phyloP scores from a whole-genome alignment of 2,329 filamentous ascomycete genomes.

The Dothistroma pini region DNA sequence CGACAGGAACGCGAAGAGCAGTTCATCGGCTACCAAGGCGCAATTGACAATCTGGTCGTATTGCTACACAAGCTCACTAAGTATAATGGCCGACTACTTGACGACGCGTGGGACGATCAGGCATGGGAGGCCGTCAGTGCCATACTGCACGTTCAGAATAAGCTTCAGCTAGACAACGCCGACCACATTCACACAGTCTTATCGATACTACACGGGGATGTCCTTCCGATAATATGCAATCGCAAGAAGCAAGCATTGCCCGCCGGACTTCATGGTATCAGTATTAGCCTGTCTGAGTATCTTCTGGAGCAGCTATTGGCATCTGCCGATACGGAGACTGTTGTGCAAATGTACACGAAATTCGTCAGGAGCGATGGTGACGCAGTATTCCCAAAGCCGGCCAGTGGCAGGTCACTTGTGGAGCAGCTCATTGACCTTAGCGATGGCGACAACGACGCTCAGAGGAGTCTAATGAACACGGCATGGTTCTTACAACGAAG shows the following conservation, averaged over 20 bases:
- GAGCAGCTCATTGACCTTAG: slow-evolving; percentile 15
- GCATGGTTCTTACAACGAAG: slow-evolving; percentile 69
- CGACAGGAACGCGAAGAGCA: neutral
- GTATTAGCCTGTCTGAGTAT: slow-evolving; percentile 10
- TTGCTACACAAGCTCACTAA: slow-evolving; percentile 17
- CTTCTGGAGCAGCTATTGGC: slow-evolving; percentile 11
- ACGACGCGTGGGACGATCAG: slow-evolving; percentile 5
- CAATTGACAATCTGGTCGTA: neutral
- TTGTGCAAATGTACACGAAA: slow-evolving; percentile 20
- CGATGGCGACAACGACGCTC: slow-evolving; percentile 11
- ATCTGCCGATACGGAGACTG: slow-evolving; percentile 1
- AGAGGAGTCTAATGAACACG: slow-evolving; percentile 51
- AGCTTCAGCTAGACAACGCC: neutral
- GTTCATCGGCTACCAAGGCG: neutral
- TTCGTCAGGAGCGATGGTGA: slow-evolving; percentile 25
- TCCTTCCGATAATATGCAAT: slow-evolving; percentile 28
- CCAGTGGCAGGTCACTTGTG: slow-evolving; percentile 1
- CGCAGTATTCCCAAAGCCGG: slow-evolving; percentile 17
- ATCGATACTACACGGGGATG: slow-evolving; percentile 20
- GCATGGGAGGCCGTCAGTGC: slow-evolving; percentile 26
- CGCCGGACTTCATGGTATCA: slow-evolving; percentile 22
- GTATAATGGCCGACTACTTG: slow-evolving; percentile 13
- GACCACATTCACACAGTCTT: slow-evolving; percentile 12
- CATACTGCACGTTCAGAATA: slow-evolving; percentile 16
- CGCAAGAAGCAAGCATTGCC: slow-evolving; percentile 31